Conservation (phyloP, 176 grass and related monocot species). For the Metroxylon sagu region DNA sequence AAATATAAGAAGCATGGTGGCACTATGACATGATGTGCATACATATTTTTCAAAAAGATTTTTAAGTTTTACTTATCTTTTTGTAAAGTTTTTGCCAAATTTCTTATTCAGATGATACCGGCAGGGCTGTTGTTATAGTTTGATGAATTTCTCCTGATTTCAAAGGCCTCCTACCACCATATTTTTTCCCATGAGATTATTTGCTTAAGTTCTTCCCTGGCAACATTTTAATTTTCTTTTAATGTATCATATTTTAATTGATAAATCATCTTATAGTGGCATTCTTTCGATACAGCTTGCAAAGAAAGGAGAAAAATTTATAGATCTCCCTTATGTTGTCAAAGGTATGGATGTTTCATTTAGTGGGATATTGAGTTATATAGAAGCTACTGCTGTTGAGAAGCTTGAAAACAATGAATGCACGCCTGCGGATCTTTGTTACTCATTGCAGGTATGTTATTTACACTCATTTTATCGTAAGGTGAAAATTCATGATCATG, state of each 20-base stretch:
- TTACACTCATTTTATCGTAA: background rate
- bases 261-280: background rate
- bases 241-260: background rate
- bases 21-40: too few species aligned
- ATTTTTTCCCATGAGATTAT: too few species aligned
- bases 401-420: conserved; percentile 95
- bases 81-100: too few species aligned
- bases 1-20: too few species aligned
- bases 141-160: too few species aligned
- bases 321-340: conserved; percentile 89
- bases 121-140: too few species aligned
- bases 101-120: too few species aligned
- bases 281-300: conserved; percentile 48
- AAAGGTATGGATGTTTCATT: conserved; percentile 99
- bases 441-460: conserved; percentile 75
- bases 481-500: too few species aligned
- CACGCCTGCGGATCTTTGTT: conserved; percentile 87
- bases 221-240: background rate
- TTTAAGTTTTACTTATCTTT: too few species aligned
- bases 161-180: too few species aligned
- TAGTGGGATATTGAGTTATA: conserved; percentile 94
- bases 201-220: too few species aligned
- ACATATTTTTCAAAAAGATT: too few species aligned
- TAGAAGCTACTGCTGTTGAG: conserved; percentile 79
- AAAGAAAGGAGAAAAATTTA: conserved; percentile 94